Evolutionary conservation across 1,284 basidiomycete species (phyloP).

Genomic region (Ceratobasidium sp.): DNA sequence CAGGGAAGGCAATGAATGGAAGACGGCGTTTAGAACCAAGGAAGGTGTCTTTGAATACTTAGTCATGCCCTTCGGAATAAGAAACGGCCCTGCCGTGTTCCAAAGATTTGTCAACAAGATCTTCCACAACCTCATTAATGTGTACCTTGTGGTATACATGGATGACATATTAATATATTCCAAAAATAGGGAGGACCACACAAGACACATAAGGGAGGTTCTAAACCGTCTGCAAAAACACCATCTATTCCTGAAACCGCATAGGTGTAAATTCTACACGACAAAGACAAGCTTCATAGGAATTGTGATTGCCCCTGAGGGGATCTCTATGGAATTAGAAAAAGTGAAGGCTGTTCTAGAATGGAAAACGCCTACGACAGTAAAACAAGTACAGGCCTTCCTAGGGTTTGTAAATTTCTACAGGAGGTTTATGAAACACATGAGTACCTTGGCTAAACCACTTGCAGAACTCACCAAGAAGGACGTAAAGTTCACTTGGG

Average conservation of each 20-base stretch:
- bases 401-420: slow-evolving; percentile 52
- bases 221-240: neutral
- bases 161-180: slow-evolving; percentile 28
- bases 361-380: slow-evolving; percentile 50
- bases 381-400: slow-evolving; percentile 50
- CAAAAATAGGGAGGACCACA: slow-evolving; percentile 17
- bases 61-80: slow-evolving; percentile 42
- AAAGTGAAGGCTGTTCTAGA: slow-evolving; percentile 50
- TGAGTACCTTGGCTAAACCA: slow-evolving; percentile 48
- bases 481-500: slow-evolving; percentile 44
- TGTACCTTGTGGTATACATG: slow-evolving; percentile 8
- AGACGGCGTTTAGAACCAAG: slow-evolving; percentile 36
- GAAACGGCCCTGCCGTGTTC: slow-evolving; percentile 19
- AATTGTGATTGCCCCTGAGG: neutral
- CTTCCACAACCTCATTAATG: slow-evolving; percentile 14
- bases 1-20: slow-evolving; percentile 40
- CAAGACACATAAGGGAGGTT: slow-evolving; percentile 15
- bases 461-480: slow-evolving; percentile 48
- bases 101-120: slow-evolving; percentile 15
- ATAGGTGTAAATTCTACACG: neutral
- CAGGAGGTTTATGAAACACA: slow-evolving; percentile 40
- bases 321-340: slow-evolving; percentile 47
- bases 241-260: slow-evolving; percentile 20
- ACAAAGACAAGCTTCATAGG: neutral
- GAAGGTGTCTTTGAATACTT: slow-evolving; percentile 24